These are phyloP conservation scores for Acacia acuminata DNA, from an alignment of 306 rosid genomes.

Conservation along the genomic window DNA sequence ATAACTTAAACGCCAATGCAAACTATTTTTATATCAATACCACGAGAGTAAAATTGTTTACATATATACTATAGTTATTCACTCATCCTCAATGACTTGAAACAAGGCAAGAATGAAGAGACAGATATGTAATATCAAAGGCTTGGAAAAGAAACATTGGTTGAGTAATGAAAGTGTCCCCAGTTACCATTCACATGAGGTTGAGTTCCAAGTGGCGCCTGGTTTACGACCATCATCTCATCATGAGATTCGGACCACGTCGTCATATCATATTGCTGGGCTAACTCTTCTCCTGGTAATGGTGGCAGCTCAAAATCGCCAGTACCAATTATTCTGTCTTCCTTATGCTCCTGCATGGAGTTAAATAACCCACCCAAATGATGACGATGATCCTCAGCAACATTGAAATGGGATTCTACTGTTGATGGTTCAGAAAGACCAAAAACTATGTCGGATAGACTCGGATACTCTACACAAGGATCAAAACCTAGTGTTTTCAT, in stretches of 20 bases:
- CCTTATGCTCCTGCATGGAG: slow-evolving; percentile 39
- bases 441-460: slow-evolving; percentile 4
- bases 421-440: slow-evolving; percentile 31
- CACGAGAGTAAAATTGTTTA: neutral
- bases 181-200: slow-evolving; percentile 52
- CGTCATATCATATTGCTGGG: slow-evolving; percentile 30
- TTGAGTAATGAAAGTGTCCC: slow-evolving; percentile 63
- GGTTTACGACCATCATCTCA: slow-evolving; percentile 49
- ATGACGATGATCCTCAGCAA: slow-evolving; percentile 1
- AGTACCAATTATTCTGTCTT: slow-evolving; percentile 32
- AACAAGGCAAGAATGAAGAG: slow-evolving; percentile 31
- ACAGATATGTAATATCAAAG: slow-evolving; percentile 30
- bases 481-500: slow-evolving; percentile 33
- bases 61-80: neutral
- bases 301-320: slow-evolving; percentile 59
- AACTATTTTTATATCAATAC: neutral
- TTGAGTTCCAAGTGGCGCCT: slow-evolving; percentile 42
- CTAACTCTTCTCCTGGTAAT: slow-evolving; percentile 60
- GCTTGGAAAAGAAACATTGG: slow-evolving; percentile 52
- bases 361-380: slow-evolving; percentile 36
- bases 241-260: slow-evolving; percentile 55
- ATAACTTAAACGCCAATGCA: neutral
- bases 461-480: slow-evolving; percentile 42
- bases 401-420: slow-evolving; percentile 14
- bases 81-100: slow-evolving; percentile 33